phyloP scores from a whole-genome alignment of 208 protist species.

The Wallacemonas sp. region DNA sequence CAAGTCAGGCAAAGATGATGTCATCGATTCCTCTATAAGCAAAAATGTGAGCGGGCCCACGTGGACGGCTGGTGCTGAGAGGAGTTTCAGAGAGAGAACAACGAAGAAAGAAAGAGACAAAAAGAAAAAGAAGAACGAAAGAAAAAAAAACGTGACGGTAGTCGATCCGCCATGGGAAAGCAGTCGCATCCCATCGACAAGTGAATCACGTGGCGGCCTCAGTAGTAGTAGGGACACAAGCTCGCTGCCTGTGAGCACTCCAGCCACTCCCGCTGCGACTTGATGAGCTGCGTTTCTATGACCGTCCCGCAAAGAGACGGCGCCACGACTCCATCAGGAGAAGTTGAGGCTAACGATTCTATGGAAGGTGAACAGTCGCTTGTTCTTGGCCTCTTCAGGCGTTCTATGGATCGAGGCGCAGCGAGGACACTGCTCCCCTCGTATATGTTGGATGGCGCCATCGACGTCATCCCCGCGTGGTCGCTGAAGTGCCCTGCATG shows the following conservation, averaged over 20 bases:
- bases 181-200: too few relatives aligned
- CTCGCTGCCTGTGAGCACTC: constrained; percentile 14
- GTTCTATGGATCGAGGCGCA: constrained; percentile 3
- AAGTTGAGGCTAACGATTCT: too few relatives aligned
- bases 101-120: constrained; percentile 11
- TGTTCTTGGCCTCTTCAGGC: background rate
- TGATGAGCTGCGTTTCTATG: constrained; percentile 35
- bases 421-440: background rate
- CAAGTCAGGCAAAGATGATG: too few relatives aligned
- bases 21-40: too few relatives aligned
- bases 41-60: too few relatives aligned
- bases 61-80: too few relatives aligned
- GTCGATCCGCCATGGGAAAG: too few relatives aligned
- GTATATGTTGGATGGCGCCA: background rate
- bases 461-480: background rate
- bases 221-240: constrained; percentile 14
- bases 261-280: constrained; percentile 23
- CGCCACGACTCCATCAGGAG: too few relatives aligned
- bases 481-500: constrained; percentile 6
- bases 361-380: background rate
- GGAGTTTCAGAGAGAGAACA: too few relatives aligned
- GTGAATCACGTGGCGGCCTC: too few relatives aligned
- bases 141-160: constrained; percentile 4
- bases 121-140: background rate
- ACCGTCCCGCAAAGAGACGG: constrained; percentile 35